Base-by-base conservation (phyloP, 2,329 filamentous ascomycete genomes). In the Cercospora zeae-maydis region DNA sequence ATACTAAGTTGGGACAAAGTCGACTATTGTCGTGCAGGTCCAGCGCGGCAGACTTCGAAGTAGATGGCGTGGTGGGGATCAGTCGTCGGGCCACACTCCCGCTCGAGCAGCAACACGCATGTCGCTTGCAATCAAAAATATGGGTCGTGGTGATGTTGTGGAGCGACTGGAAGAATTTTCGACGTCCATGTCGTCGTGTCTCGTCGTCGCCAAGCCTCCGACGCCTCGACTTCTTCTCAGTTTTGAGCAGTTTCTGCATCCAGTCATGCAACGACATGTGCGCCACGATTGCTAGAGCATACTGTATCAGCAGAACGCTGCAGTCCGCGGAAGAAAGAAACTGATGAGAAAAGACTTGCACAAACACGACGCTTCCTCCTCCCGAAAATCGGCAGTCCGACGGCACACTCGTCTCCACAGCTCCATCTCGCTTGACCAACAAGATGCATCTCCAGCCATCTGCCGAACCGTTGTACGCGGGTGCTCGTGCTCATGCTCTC, bases 381-480 rank as follows among this genome's bases (percentile, higher is more conserved):
- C 42, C 42, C 42, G 21, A 24, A 19, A 19, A 27, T 47, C 42
- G 42, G 42, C 42, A 27, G 14, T 47, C 42, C 42, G 11, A 47
- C 42, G 42, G 42, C 42, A 47, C 42, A 47, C 19, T 47, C 42
- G 42, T 47, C 42, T 21, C 42, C 42, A 47, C 36, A 2, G 53
- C 53, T 39, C 53, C 53, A 56, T 56, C 34, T 56, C 33, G 33
- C 33, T 24, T 47, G 42, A 47, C 42, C 42, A 47, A 47, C 42
- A 47, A 47, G 42, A 27, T 2, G 42, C 10, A 39, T 16, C 34
- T 39, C 36, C 16, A n/a, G 34, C 53, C 34, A 39, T 37, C 53
- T 56, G 36, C 53, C 53, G 53, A n/a, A 56, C 53, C 39, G 42
- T 27, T 56, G 19, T 56, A 42, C 8, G 42, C 53, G 53, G 21